Conservation (phyloP, 768 basidiomycete species). For the Stropharia rugosoannulata region DNA sequence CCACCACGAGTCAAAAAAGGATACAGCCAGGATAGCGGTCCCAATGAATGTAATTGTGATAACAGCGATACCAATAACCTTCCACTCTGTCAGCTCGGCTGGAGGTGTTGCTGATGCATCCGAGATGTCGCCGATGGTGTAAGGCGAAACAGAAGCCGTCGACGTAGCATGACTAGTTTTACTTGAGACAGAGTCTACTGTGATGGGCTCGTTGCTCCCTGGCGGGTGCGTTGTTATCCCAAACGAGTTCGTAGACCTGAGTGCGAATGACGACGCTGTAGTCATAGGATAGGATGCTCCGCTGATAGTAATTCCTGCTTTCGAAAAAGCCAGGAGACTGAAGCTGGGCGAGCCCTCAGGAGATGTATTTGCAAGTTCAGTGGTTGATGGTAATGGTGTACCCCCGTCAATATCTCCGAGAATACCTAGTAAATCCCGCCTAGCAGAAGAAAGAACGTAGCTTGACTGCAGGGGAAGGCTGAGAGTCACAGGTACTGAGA, state of each 20-base stretch:
- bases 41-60: slow-evolving; percentile 62
- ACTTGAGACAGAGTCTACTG: neutral
- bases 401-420: slow-evolving; percentile 3
- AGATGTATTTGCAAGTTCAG: neutral
- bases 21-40: slow-evolving; percentile 50
- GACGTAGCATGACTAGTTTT: neutral
- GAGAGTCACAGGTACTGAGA: slow-evolving; percentile 1
- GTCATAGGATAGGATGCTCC: neutral
- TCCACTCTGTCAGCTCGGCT: slow-evolving; percentile 57
- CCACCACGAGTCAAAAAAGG: slow-evolving; percentile 76
- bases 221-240: neutral
- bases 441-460: neutral
- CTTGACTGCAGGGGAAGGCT: neutral
- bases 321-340: neutral
- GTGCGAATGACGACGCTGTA: neutral
- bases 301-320: neutral
- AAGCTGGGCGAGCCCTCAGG: neutral
- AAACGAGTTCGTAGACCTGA: neutral
- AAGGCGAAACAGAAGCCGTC: slow-evolving; percentile 4
- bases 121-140: slow-evolving; percentile 8
- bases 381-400: neutral
- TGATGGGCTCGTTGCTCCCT: neutral
- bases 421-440: slow-evolving; percentile 11
- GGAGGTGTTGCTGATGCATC: slow-evolving; percentile 31
- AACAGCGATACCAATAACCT: slow-evolving; percentile 66